A percentile compares a stretch with the other conserved stretches of the same genome.
phyloP scores from a whole-genome alignment of 2,329 filamentous ascomycete species.

The Bimuria novae-zelandiae region DNA sequence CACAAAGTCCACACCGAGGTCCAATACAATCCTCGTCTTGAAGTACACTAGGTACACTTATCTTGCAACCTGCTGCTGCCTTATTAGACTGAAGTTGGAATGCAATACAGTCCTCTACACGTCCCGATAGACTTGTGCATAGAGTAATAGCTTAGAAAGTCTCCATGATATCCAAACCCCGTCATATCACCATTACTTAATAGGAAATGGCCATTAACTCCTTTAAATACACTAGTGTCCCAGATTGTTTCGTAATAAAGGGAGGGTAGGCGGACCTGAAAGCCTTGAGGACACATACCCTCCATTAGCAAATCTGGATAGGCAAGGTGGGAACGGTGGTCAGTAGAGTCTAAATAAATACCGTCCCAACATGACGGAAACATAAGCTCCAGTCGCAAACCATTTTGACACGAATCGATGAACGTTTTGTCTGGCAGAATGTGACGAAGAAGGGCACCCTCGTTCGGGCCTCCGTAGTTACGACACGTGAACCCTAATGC shows the following conservation, averaged over 20 bases:
- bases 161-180: constrained; percentile 72
- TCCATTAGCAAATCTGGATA: constrained; percentile 61
- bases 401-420: constrained; percentile 78
- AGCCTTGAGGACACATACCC: constrained; percentile 59
- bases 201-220: constrained; percentile 62
- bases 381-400: constrained; percentile 68
- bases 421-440: constrained; percentile 78
- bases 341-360: constrained; percentile 54
- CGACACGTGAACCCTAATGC: constrained; percentile 94
- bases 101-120: constrained; percentile 49
- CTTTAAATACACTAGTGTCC: constrained; percentile 57
- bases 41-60: neutral
- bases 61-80: constrained; percentile 56
- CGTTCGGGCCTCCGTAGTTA: constrained; percentile 70
- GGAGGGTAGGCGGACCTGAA: constrained; percentile 61
- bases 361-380: constrained; percentile 80
- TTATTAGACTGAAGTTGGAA: constrained; percentile 75
- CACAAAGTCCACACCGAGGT: neutral
- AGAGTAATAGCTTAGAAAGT: constrained; percentile 72
- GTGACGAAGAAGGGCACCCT: constrained; percentile 80
- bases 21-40: neutral
- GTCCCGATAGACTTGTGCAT: constrained; percentile 73
- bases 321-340: constrained; percentile 68
- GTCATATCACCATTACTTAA: constrained; percentile 72
- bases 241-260: constrained; percentile 66